Conservation (phyloP, 805 yeast species). For the Hanseniaspora lachancei region DNA sequence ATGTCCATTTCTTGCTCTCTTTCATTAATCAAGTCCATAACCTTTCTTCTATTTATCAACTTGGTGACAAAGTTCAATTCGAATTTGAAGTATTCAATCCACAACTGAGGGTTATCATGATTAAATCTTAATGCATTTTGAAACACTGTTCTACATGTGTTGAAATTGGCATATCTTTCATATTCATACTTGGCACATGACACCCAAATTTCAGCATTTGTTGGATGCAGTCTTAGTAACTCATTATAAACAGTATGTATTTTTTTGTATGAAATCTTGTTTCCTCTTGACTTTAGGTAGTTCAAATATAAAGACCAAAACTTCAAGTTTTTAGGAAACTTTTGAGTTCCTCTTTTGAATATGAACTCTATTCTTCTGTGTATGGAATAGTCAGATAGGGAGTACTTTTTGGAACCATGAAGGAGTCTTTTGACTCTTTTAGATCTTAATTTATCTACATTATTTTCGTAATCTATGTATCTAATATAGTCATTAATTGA, state of each 20-base stretch:
- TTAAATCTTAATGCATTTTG: constrained; percentile 80
- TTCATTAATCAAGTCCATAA: constrained; percentile 65
- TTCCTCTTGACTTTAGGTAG: constrained; percentile 43
- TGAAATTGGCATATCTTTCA: constrained; percentile 75
- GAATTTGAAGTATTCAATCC: constrained; percentile 78
- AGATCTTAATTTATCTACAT: constrained; percentile 62
- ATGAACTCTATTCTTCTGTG: constrained; percentile 67
- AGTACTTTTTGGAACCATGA: constrained; percentile 43
- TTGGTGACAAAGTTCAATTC: constrained; percentile 79
- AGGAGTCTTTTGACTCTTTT: constrained; percentile 56
- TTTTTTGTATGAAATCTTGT: constrained; percentile 51
- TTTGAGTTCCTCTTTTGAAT: constrained; percentile 67
- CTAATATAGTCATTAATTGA: constrained; percentile 61
- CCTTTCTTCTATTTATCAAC: constrained; percentile 67
- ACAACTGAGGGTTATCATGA: constrained; percentile 53
- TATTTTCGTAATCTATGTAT: constrained; percentile 68
- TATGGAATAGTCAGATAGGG: constrained; percentile 79
- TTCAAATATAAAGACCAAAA: constrained; percentile 69
- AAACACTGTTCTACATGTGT: constrained; percentile 74
- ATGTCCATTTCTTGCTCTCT: constrained; percentile 49
- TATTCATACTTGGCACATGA: constrained; percentile 90
- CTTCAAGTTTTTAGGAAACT: constrained; percentile 62
- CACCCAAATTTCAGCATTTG: constrained; percentile 81
- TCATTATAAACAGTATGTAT: constrained; percentile 66
- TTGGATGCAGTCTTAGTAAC: constrained; percentile 78